Evolutionary conservation across 768 basidiomycete genomes (phyloP).

Genomic region (Calocybe indica): DNA sequence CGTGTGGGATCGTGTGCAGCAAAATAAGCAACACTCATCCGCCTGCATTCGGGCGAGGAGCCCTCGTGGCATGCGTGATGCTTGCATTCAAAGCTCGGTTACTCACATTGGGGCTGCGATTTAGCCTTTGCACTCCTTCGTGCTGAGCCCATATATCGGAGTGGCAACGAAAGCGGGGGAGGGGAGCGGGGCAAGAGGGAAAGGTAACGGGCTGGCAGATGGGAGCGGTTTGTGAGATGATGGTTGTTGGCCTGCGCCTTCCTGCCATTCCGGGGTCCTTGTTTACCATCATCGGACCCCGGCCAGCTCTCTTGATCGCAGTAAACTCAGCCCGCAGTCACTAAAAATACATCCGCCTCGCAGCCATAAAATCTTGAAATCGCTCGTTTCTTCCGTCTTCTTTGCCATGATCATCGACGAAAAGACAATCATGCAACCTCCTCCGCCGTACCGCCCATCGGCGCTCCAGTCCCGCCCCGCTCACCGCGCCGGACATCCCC

Average conservation of each 20-base stretch:
- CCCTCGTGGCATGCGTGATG: too few species aligned
- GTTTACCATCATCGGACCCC: constrained; percentile 15
- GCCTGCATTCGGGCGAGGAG: too few species aligned
- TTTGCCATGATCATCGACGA: constrained; percentile 32
- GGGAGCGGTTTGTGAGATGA: background rate
- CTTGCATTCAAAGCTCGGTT: background rate
- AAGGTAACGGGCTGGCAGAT: constrained; percentile 8
- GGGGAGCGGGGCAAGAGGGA: background rate
- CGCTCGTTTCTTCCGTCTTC: too few species aligned
- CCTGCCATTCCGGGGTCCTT: constrained; percentile 17
- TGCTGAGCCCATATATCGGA: constrained; percentile 13
- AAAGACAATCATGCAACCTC: constrained; percentile 24
- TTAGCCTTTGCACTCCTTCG: constrained; percentile 6
- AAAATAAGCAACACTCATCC: too few species aligned
- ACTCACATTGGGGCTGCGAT: constrained; percentile 11
- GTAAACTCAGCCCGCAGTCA: too few species aligned
- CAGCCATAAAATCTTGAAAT: background rate
- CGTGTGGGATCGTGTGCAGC: constrained; percentile 3
- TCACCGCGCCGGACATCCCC: constrained; percentile 12
- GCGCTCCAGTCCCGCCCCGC: background rate
- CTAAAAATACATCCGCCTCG: background rate
- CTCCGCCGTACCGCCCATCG: constrained; percentile 19
- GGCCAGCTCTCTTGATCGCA: constrained; percentile 3
- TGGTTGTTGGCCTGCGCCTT: background rate
- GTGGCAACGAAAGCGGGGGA: constrained; percentile 3